Evolutionary conservation across 2,329 filamentous ascomycete genomes (phyloP).

Genomic region (Coniosporium tulheliwenetii): DNA sequence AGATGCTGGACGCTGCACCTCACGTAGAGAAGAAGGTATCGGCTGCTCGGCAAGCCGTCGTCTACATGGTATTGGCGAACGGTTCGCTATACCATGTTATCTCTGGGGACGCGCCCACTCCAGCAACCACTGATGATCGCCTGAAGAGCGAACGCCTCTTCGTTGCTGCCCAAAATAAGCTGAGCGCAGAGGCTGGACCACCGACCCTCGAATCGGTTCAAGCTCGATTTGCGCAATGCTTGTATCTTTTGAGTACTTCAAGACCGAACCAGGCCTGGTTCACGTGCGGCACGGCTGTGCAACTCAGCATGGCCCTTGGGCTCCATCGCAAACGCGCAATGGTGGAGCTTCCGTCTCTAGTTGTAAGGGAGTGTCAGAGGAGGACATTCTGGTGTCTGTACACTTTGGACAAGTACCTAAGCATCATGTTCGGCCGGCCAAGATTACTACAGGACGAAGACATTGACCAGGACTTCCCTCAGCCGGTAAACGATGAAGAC

Average conservation of each 20-base stretch:
- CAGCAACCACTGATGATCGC: no score
- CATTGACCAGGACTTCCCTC: slow-evolving; percentile 13
- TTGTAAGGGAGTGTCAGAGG: slow-evolving; percentile 16
- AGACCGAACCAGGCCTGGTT: slow-evolving; percentile 22
- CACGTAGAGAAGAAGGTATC: slow-evolving; percentile 15
- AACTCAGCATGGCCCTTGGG: slow-evolving; percentile 20
- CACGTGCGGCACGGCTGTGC: slow-evolving; percentile 19
- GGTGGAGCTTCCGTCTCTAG: slow-evolving; percentile 2
- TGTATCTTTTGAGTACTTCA: slow-evolving; percentile 21
- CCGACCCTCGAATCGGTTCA: slow-evolving; percentile 20
- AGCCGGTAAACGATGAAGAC: slow-evolving; percentile 14
- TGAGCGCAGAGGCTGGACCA: slow-evolving; percentile 11
- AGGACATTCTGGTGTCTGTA: slow-evolving; percentile 22
- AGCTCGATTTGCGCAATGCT: slow-evolving; percentile 22
- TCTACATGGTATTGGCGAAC: slow-evolving; percentile 38
- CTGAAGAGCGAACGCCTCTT: slow-evolving; percentile 20
- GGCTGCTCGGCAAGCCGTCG: slow-evolving; percentile 26
- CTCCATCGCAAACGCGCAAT: slow-evolving; percentile 14
- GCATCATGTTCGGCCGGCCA: slow-evolving; percentile 21
- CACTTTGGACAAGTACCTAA: slow-evolving; percentile 23
- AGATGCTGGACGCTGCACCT: slow-evolving; percentile 18
- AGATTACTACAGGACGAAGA: slow-evolving; percentile 18
- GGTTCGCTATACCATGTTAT: no score
- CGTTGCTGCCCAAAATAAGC: slow-evolving; percentile 8
- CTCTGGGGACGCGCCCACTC: no score